Percentiles rank a stretch among this genome's conserved stretches.
These are phyloP conservation scores for Botrytis byssoidea DNA, from an alignment of 2,329 filamentous ascomycete genomes.

Conservation along the genomic window DNA sequence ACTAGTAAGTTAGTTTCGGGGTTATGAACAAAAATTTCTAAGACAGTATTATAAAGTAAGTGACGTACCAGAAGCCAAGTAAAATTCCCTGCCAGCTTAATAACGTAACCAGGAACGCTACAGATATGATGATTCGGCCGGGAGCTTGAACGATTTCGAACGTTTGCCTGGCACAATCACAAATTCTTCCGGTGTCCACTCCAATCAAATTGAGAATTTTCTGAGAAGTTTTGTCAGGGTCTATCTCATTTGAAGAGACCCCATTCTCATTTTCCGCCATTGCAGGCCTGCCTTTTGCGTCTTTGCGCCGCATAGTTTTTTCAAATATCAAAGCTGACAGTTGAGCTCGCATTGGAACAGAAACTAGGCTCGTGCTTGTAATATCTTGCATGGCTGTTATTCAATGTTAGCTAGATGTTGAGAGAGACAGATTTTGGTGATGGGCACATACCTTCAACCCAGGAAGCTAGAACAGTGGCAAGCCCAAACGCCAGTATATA, in stretches of 20 bases:
- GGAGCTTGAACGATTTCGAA: conserved; percentile 50
- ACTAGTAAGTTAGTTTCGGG: conserved; percentile 56
- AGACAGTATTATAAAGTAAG: neutral
- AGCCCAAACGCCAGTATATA: conserved; percentile 27
- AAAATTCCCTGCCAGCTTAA: conserved; percentile 68
- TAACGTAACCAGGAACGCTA: conserved; percentile 61
- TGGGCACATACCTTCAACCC: conserved; percentile 26
- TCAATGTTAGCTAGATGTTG: conserved; percentile 46
- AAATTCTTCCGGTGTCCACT: conserved; percentile 66
- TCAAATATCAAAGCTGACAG: conserved; percentile 70
- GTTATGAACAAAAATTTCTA: neutral
- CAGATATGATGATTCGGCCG: conserved; percentile 50
- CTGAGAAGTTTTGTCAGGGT: conserved; percentile 55
- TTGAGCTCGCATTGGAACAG: conserved; percentile 60
- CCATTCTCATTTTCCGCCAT: conserved; percentile 18
- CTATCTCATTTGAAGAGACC: conserved; percentile 50
- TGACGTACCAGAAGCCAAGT: conserved; percentile 51
- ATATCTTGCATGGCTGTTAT: conserved; percentile 60
- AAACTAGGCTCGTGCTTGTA: conserved; percentile 44
- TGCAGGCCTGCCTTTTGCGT: conserved; percentile 54
- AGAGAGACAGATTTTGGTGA: conserved; percentile 43
- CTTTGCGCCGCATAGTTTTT: conserved; percentile 73
- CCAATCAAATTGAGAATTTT: conserved; percentile 73
- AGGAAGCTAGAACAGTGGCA: conserved; percentile 48
- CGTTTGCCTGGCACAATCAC: conserved; percentile 53